These are phyloP conservation scores for Rhodotorula diobovata DNA, from an alignment of 768 basidiomycete genomes.

Conservation along the genomic window DNA sequence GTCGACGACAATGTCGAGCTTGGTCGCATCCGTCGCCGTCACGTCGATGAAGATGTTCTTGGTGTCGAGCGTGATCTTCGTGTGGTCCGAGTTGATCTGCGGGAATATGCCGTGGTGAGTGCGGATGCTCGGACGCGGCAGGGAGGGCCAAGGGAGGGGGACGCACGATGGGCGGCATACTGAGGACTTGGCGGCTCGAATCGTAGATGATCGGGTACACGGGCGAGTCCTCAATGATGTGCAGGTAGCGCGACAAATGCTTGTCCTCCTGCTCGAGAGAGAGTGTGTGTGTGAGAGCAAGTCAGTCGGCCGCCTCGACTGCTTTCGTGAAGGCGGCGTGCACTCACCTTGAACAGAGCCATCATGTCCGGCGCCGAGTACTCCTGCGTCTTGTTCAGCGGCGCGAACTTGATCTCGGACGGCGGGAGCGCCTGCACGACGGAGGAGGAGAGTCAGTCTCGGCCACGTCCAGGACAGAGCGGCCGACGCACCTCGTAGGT, in stretches of 20 bases:
- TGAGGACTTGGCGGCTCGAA: slow-evolving; percentile 74
- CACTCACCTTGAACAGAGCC: slow-evolving; percentile 79
- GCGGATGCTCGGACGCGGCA: too few species aligned
- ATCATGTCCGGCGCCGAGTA: slow-evolving; percentile 88
- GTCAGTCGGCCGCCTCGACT: background rate
- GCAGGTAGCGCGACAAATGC: slow-evolving; percentile 81
- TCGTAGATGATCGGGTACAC: slow-evolving; percentile 99
- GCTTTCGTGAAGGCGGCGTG: slow-evolving; percentile 29
- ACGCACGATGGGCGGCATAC: slow-evolving; percentile 81
- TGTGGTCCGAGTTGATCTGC: slow-evolving; percentile 85
- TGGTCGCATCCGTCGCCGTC: slow-evolving; percentile 93
- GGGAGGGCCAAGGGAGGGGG: too few species aligned
- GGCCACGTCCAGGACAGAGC: background rate
- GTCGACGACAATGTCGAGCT: slow-evolving; percentile 90
- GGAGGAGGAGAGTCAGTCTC: too few species aligned
- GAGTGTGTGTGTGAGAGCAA: background rate
- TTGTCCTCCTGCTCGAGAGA: slow-evolving; percentile 70
- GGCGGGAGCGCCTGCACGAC: slow-evolving; percentile 55
- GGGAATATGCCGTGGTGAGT: background rate
- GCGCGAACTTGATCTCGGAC: slow-evolving; percentile 83
- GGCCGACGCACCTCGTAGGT: slow-evolving; percentile 32
- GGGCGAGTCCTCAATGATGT: slow-evolving; percentile 87
- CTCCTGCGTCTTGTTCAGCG: slow-evolving; percentile 69
- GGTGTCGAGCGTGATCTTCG: slow-evolving; percentile 92
- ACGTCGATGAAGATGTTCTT: slow-evolving; percentile 93